Base-by-base conservation (phyloP, 2,329 filamentous ascomycete genomes). In the Ceratocystis harringtonii region DNA sequence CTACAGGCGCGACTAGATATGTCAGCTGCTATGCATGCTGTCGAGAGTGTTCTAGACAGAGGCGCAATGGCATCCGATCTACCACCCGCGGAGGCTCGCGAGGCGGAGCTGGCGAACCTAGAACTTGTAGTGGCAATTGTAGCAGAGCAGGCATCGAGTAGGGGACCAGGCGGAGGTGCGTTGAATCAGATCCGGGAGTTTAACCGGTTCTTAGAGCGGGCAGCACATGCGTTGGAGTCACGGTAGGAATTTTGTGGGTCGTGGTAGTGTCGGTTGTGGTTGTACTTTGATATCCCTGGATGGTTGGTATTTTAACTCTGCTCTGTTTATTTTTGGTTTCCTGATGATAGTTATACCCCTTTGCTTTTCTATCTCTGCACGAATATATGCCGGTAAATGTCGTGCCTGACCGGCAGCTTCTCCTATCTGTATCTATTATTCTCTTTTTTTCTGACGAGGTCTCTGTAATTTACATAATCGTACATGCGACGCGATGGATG, bases 201-300 rank as follows among this genome's bases (percentile, higher is more conserved):
- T 70, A 87, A 87, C 69, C 78, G 78, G 41, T 84, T 87, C 68
- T 74, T 87, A 61, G 84, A 87, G 71, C 78, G 84, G 25, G 78
- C 82, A 5, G 84, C 83, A 1, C 72, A 76, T 36, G 81, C 79
- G 41, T 74, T 87, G 55, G 84, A 86, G 72, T 71, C 74, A 63
- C 73, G 74, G 71, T 74, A 71, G 74, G 65, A 15, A 15, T 10
- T 22, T 7, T 15, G 50, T 19, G 25, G 30, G 30, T 22, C 45
- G 19, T 32, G 25, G 22, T 12, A 25, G 28, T 62, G 12, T 63
- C 36, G 36, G 36, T 58, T 45, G 12, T 25, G 36, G 36, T 58
- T 45, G 12, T 25, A 8, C 17, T 50, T 63, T 45, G 19, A 36
- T 50, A 50, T 50, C 48, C 45, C 43, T 32, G 15, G 43, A 32